phyloP scores from a whole-genome alignment of 2,329 filamentous ascomycete genomes.

The Colletotrichum trifolii region DNA sequence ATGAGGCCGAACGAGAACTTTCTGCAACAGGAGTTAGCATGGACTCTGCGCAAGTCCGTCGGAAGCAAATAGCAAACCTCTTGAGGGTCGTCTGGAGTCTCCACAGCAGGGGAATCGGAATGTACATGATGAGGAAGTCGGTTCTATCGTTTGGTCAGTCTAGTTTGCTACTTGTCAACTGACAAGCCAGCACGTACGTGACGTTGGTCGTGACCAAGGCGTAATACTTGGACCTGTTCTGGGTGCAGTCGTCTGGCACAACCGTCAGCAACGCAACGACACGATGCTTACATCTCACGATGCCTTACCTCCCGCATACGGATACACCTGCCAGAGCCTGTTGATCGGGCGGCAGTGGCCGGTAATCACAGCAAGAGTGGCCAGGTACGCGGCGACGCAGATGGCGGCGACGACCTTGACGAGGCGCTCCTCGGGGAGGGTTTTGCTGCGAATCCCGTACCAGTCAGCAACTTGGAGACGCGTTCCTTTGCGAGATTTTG shows the following conservation, averaged over 20 bases:
- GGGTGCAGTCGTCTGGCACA: constrained; percentile 23
- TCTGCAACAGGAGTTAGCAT: background rate
- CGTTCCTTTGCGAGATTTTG: background rate
- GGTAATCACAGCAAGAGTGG: constrained; percentile 21
- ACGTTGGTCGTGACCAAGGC: constrained; percentile 28
- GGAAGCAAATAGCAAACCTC: background rate
- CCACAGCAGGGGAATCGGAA: constrained; percentile 29
- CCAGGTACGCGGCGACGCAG: constrained; percentile 20
- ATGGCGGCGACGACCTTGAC: constrained; percentile 22
- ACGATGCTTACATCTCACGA: rapidly evolving
- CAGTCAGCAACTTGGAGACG: too few species aligned
- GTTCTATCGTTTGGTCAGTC: background rate
- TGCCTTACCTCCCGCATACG: constrained; percentile 17
- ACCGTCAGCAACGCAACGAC: background rate
- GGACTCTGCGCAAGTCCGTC: background rate
- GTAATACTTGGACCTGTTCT: constrained; percentile 31
- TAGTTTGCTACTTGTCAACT: too few species aligned
- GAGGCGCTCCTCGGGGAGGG: constrained; percentile 28
- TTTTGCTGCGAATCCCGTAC: constrained; percentile 8
- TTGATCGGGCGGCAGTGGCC: constrained; percentile 27
- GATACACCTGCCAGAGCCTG: constrained; percentile 31
- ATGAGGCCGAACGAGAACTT: constrained; percentile 36
- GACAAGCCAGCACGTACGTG: background rate
- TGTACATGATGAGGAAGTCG: constrained; percentile 32
- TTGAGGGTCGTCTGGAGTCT: constrained; percentile 27